A percentile compares a stretch with the other conserved stretches of the same genome.
phyloP scores from a whole-genome alignment of 306 rosid species.

The Trifolium dubium region DNA sequence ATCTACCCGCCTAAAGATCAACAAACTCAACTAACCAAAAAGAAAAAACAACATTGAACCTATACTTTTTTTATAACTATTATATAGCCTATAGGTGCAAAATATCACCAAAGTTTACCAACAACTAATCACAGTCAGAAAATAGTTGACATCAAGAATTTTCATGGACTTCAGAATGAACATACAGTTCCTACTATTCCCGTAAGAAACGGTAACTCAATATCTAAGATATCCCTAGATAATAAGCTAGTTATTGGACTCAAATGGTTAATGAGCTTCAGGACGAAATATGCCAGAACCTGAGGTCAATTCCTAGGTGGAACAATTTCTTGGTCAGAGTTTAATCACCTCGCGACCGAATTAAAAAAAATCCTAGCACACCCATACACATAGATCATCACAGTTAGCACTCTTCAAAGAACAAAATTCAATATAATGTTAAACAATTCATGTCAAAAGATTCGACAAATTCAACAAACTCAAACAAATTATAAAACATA shows the following conservation, averaged over 20 bases:
- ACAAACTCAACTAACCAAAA: background rate
- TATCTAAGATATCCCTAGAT: too few relatives aligned
- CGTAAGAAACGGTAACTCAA: too few relatives aligned
- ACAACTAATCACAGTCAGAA: background rate
- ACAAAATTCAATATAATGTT: background rate
- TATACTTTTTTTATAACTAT: background rate
- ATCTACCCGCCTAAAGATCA: background rate
- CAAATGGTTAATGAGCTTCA: too few relatives aligned
- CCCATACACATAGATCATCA: background rate
- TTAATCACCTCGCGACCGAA: too few relatives aligned
- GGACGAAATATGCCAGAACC: too few relatives aligned
- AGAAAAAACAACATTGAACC: background rate
- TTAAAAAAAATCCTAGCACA: too few relatives aligned
- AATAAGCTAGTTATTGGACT: too few relatives aligned
- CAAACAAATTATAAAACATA: conserved; percentile 12
- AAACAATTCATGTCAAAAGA: background rate
- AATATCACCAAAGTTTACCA: background rate
- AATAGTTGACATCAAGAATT: background rate
- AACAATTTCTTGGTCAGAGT: too few relatives aligned
- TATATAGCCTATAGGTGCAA: background rate
- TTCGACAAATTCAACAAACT: background rate
- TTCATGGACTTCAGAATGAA: background rate
- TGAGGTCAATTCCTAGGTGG: too few relatives aligned
- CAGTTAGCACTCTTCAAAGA: background rate
- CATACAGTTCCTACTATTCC: background rate